These are phyloP conservation scores for Aspergillus flavus DNA, from an alignment of 2,329 filamentous ascomycete species.

Conservation along the genomic window DNA sequence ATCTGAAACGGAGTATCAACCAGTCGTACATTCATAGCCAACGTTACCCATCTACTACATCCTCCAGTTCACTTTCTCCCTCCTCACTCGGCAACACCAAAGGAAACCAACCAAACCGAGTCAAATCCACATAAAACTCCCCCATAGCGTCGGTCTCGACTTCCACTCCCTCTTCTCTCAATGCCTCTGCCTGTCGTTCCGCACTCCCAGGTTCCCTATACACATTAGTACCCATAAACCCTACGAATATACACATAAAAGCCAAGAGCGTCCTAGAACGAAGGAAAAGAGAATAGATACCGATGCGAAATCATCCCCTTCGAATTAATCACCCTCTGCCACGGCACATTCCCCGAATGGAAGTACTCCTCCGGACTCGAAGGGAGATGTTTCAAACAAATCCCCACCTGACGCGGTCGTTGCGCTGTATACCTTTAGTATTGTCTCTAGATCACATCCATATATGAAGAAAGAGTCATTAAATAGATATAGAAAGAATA, in stretches of 20 bases:
- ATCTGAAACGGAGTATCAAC: background rate
- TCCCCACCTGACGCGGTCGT: slow-evolving; percentile 79
- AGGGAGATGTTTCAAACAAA: slow-evolving; percentile 86
- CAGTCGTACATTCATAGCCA: background rate
- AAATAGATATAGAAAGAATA: slow-evolving; percentile 55
- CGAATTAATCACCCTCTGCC: slow-evolving; percentile 90
- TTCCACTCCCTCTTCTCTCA: slow-evolving; percentile 46
- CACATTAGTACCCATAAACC: background rate
- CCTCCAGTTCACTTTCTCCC: slow-evolving; percentile 13
- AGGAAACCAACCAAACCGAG: slow-evolving; percentile 54
- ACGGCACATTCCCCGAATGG: slow-evolving; percentile 80
- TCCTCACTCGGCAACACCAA: slow-evolving; percentile 52
- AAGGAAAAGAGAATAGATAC: slow-evolving; percentile 45
- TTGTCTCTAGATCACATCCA: background rate
- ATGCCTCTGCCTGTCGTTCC: slow-evolving; percentile 44
- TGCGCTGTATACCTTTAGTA: slow-evolving; percentile 55
- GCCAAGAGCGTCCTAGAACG: too few species aligned
- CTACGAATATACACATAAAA: background rate
- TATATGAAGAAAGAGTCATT: fast-evolving
- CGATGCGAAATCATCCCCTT: slow-evolving; percentile 84
- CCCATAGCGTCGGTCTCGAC: slow-evolving; percentile 47
- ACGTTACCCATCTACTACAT: slow-evolving; percentile 7
- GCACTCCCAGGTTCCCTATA: slow-evolving; percentile 46
- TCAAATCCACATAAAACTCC: slow-evolving; percentile 47
- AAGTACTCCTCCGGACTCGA: slow-evolving; percentile 56